Evolutionary conservation across 116 monocot genomes (phyloP).

Genomic region (Posidonia oceanica): DNA sequence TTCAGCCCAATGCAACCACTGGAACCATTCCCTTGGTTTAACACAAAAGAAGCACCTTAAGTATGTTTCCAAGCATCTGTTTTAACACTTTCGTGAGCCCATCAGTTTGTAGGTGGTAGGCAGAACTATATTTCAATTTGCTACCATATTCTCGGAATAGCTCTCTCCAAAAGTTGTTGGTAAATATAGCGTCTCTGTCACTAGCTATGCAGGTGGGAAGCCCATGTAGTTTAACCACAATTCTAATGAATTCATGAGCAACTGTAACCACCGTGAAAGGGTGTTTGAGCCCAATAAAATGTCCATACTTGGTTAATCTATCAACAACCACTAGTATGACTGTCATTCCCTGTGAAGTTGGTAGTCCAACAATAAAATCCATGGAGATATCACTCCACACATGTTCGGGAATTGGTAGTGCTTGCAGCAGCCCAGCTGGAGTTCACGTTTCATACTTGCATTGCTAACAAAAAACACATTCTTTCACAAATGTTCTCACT

Average conservation of each 20-base stretch:
- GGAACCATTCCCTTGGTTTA: background rate
- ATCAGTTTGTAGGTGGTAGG: background rate
- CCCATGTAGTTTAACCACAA: background rate
- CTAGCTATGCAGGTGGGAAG: background rate
- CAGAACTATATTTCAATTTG: too few relatives aligned
- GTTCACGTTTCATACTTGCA: background rate
- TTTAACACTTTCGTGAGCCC: too few relatives aligned
- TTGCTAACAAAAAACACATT: conserved; percentile 1
- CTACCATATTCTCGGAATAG: background rate
- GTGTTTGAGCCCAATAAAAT: conserved; percentile 1
- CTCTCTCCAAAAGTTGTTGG: background rate
- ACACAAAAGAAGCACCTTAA: background rate
- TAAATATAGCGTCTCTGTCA: background rate
- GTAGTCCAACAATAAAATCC: conserved; percentile 9
- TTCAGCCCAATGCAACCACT: conserved; percentile 1
- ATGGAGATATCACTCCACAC: conserved; percentile 12
- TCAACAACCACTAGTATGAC: background rate
- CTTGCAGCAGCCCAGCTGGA: conserved; percentile 5
- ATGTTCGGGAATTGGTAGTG: conserved; percentile 4
- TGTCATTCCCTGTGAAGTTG: background rate
- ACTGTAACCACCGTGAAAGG: background rate
- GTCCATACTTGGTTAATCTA: conserved; percentile 8
- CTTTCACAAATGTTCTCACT: background rate
- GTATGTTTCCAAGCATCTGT: background rate
- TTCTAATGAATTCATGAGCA: background rate